Evolutionary conservation across 768 basidiomycete genomes (phyloP), one percentile per base, ranked within the genome.

Genomic region (Coprinopsis strossmayeri): DNA sequence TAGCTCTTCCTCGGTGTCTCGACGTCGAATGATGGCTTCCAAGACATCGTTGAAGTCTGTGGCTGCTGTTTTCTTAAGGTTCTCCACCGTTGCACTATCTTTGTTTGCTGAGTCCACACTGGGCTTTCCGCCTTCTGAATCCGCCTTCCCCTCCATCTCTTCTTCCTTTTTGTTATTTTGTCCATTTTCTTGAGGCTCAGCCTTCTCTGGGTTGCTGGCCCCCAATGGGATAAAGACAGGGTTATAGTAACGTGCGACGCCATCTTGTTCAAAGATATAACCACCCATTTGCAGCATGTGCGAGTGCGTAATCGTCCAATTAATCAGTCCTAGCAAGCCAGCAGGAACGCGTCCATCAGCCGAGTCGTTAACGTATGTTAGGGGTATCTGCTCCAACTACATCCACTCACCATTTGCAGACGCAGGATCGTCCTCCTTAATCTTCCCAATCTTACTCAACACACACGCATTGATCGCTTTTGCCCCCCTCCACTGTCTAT

Each of bases 261-360:
- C 35, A n/a, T 18, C 11, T 23, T 50, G 23, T 18, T 32, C 27
- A 4, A 53, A 23, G 18, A 48, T 46, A 26, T 50, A 45, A 3
- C 52, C 43, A 24, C 52, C 52, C 52, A 53, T 53, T 13, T 45
- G 41, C n/a, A 50, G 30, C n/a, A 53, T 25, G 18, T 48, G 40
- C 0, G 37, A 47, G 42, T 53, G 52, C 1, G 42, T 34, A n/a
- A 42, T 21, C 3, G 52, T 49, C 49, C 41, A 49, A 10, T 10
- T 17, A 5, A 25, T 32, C 30, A 7, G 15, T 7, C 15, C 3
- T 15, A 34, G 38, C 11, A 20, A 30, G 25, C 23, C 15, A 46
- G 37, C 24, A n/a, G n/a, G n/a, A 25, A 17, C 26, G 30, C 17
- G 24, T 26, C n/a, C 12, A 28, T 12, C 17, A n/a, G n/a, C 24